Evolutionary conservation across 495 filamentous ascomycete species (phyloP).

Genomic region (Podospora fimiseda): DNA sequence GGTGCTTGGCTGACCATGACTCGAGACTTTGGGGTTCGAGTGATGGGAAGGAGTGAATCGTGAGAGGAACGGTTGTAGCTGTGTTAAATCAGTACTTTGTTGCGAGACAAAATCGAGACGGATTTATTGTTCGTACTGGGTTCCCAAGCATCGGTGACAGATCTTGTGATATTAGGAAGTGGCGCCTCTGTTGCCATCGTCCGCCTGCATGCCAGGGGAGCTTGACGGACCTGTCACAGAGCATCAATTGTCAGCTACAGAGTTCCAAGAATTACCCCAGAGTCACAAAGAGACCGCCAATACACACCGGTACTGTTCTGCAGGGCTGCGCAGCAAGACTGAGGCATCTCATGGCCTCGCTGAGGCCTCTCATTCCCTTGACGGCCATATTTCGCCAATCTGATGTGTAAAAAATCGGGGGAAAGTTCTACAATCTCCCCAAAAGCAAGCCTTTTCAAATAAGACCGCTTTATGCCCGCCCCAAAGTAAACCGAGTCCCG

Average conservation of each 20-base stretch:
- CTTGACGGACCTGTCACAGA: slow-evolving; percentile 8
- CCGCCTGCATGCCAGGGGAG: slow-evolving; percentile 36
- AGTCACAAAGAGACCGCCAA: not conserved
- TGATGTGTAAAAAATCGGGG: not conserved
- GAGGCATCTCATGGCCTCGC: slow-evolving; percentile 39
- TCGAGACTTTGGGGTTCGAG: slow-evolving; percentile 80
- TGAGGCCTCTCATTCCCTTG: slow-evolving; percentile 40
- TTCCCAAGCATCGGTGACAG: slow-evolving; percentile 22
- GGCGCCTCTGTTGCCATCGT: slow-evolving; percentile 75
- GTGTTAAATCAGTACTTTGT: not conserved
- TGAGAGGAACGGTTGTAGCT: slow-evolving; percentile 63
- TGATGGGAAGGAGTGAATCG: slow-evolving; percentile 82
- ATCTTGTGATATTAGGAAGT: slow-evolving; percentile 38
- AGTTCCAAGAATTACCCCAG: not conserved
- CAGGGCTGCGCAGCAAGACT: slow-evolving; percentile 36
- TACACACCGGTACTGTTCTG: slow-evolving; percentile 27
- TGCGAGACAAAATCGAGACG: not conserved
- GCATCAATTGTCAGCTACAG: not conserved
- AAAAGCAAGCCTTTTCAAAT: not conserved
- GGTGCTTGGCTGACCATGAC: slow-evolving; percentile 71
- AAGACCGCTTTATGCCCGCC: not conserved
- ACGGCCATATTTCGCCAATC: slow-evolving; percentile 33
- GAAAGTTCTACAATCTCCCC: not conserved
- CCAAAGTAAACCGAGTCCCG: not conserved
- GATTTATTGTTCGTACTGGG: slow-evolving; percentile 17